Evolutionary conservation across 2,329 filamentous ascomycete genomes (phyloP).

Genomic region (Aspergillus ustus): DNA sequence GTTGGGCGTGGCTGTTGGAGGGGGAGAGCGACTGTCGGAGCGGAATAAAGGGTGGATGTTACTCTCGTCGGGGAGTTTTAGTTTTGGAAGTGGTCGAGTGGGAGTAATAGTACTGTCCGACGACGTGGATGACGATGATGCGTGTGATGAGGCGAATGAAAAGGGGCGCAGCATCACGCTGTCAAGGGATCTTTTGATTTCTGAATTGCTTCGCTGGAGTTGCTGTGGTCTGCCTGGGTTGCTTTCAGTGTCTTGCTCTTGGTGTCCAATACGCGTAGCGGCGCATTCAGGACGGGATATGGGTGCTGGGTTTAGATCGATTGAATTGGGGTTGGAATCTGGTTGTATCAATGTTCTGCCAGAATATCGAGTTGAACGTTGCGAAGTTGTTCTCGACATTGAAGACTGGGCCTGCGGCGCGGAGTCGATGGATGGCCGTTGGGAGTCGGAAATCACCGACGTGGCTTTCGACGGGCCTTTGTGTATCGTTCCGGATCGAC

Average conservation of each 20-base stretch:
- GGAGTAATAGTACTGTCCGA: conserved; percentile 18
- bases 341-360: conserved; percentile 35
- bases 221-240: conserved; percentile 1
- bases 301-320: conserved; percentile 28
- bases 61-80: conserved; percentile 46
- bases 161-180: conserved; percentile 28
- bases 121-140: conserved; percentile 25
- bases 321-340: conserved; percentile 28
- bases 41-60: conserved; percentile 65
- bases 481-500: conserved; percentile 14
- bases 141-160: conserved; percentile 24
- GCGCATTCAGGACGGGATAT: conserved; percentile 19
- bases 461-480: conserved; percentile 14
- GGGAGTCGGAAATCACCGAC: conserved; percentile 20
- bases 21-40: conserved; percentile 57
- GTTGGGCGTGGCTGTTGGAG: conserved; percentile 55
- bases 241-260: conserved; percentile 19
- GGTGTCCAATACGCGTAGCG: conserved; percentile 13
- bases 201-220: conserved; percentile 22
- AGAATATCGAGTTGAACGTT: conserved; percentile 37
- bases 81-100: conserved; percentile 24
- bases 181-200: conserved; percentile 33
- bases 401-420: conserved; percentile 24
- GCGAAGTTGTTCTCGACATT: conserved; percentile 33
- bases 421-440: conserved; percentile 18